A percentile compares a stretch with the other conserved stretches of the same genome.
Evolutionary conservation across 441 rosid genomes (phyloP).

Genomic region (Populus hybrid): DNA sequence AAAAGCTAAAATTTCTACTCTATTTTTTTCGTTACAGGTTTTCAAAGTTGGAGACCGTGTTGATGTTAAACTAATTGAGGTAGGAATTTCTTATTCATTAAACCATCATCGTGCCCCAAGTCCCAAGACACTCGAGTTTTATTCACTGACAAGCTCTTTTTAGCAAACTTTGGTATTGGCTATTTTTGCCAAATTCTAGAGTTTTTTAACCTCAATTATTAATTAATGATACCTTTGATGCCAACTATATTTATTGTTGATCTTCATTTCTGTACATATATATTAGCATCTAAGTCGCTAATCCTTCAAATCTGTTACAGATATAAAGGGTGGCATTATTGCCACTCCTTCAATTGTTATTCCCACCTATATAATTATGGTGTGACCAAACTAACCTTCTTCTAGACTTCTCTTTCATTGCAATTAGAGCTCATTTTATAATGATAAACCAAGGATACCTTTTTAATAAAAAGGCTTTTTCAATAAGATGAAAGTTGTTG

Average conservation of each 20-base stretch:
- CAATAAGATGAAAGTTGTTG: neutral
- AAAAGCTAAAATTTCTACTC: constrained; percentile 14
- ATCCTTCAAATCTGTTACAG: neutral
- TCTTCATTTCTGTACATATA: neutral
- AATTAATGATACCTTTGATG: neutral
- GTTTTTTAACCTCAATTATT: neutral
- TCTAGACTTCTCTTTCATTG: neutral
- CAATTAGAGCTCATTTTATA: neutral
- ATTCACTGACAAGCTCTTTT: neutral
- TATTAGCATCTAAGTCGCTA: neutral
- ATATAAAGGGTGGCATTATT: neutral
- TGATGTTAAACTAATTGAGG: constrained; percentile 98
- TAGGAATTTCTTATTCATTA: constrained; percentile 27
- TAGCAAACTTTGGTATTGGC: neutral
- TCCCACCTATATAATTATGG: neutral
- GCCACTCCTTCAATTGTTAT: neutral
- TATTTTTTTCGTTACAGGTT: constrained; percentile 43
- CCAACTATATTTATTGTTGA: neutral
- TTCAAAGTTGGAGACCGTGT: constrained; percentile 85
- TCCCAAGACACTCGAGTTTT: neutral
- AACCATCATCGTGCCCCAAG: neutral
- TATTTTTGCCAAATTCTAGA: neutral
- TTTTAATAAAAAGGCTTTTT: too few relatives aligned
- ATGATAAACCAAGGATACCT: neutral
- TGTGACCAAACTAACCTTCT: neutral